Base-by-base conservation (phyloP, 1,139 yeast species). In the Casaregolazyma suthepensis region DNA sequence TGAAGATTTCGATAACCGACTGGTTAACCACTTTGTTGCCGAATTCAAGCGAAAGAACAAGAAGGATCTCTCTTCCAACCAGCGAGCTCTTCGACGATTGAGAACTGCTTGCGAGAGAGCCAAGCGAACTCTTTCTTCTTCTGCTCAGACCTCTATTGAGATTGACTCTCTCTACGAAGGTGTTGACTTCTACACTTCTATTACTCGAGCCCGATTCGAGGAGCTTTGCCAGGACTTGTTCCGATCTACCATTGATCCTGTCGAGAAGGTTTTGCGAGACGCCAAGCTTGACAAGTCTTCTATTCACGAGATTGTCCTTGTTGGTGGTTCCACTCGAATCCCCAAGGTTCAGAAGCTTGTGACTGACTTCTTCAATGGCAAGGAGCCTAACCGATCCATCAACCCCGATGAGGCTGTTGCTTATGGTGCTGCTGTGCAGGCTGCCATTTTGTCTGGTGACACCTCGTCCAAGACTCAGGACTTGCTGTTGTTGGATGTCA, bases 91-190 rank as follows among this genome's bases (percentile, higher is more conserved):
- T 73, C 87, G 97, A 80, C 90, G 97, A 83, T 83, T 91, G 75
- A 88, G 97, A 85, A 91, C 97, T 69, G 96, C 97, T 69, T 91
- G 96, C 80, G 98, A 91, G 82, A 89, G 97, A 80, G 98, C 98
- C 66, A 91, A 91, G 95, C 87, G 98, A 83, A 90, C 98, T 63
- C 84, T 91, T 71, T 91, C 98, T 59, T 89, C 97, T 64, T 93
- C 93, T 66, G 88, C 97, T 66, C 96, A 90, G 78, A 89, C 98
- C 69, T 85, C 96, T 59, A 86, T 91, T 72, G 98, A 91, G 80
- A 91, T 91, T 71, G 98, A 91, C 81, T 91, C 98, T 57, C 81
- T 91, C 70, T 89, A 78, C 76, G 97, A 90, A 70, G 98, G 98
- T 81, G 85, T 87, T 73, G 98, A 91, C 77, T 91, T 91, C 83